Evolutionary conservation across 352 stramenopile genomes (phyloP).

Genomic region (Pythium rhizo-oryzae): DNA sequence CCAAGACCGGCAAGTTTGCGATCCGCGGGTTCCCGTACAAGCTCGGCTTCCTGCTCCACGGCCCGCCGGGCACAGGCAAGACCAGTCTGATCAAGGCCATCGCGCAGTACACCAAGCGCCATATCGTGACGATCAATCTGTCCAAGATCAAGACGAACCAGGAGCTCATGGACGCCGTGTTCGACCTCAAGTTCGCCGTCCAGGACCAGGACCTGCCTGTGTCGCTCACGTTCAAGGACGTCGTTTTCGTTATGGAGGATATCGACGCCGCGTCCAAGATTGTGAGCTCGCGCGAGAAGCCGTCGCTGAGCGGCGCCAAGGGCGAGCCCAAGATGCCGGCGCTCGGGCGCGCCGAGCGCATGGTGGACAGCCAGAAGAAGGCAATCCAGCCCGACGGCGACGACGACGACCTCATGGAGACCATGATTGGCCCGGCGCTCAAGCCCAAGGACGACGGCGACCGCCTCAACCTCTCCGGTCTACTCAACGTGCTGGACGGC

Average conservation of each 20-base stretch:
- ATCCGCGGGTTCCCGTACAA: slow-evolving; percentile 88
- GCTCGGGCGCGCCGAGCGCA: background rate
- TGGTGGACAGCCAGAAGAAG: slow-evolving; percentile 17
- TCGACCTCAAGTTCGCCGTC: slow-evolving; percentile 52
- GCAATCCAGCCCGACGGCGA: background rate
- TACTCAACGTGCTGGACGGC: slow-evolving; percentile 87
- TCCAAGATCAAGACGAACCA: slow-evolving; percentile 65
- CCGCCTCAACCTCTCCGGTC: slow-evolving; percentile 60
- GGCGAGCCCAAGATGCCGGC: slow-evolving; percentile 8
- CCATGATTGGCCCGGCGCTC: slow-evolving; percentile 2
- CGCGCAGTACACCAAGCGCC: slow-evolving; percentile 62
- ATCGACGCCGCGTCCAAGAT: slow-evolving; percentile 63
- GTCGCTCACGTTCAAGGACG: slow-evolving; percentile 54
- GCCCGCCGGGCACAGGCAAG: slow-evolving; percentile 83
- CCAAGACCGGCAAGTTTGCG: slow-evolving; percentile 70
- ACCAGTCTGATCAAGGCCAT: slow-evolving; percentile 86
- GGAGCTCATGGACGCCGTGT: slow-evolving; percentile 64
- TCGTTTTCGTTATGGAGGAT: slow-evolving; percentile 83
- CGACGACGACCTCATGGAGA: slow-evolving; percentile 6
- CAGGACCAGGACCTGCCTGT: slow-evolving; percentile 46
- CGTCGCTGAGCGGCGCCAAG: background rate
- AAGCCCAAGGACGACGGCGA: slow-evolving; percentile 28
- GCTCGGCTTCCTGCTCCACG: slow-evolving; percentile 78
- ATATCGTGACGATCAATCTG: slow-evolving; percentile 65
- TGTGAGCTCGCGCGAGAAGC: slow-evolving; percentile 29